These are phyloP conservation scores for Kregervanrija pseudodelftensis DNA, from an alignment of 805 yeast genomes.

Conservation along the genomic window DNA sequence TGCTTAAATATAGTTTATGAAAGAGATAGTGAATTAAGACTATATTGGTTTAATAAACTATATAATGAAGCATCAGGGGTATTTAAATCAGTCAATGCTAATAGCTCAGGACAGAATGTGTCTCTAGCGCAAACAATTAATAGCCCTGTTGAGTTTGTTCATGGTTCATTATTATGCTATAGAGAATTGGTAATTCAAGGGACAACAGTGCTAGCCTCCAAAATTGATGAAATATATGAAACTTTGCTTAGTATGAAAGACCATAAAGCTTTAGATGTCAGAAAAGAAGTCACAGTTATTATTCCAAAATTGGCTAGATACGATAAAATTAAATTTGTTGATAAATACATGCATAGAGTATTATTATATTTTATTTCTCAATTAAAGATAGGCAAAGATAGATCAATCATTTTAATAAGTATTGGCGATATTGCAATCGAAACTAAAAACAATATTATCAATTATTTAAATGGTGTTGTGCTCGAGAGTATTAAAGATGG, in stretches of 20 bases:
- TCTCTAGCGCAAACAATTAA: conserved; percentile 6
- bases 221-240: conserved; percentile 72
- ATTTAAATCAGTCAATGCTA: conserved; percentile 15
- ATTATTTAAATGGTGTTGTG: conserved; percentile 85
- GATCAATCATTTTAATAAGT: conserved; percentile 66
- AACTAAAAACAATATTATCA: conserved; percentile 77
- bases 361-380: conserved; percentile 71
- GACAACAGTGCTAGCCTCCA: conserved; percentile 64
- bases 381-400: conserved; percentile 64
- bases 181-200: conserved; percentile 68
- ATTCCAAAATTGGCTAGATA: conserved; percentile 79
- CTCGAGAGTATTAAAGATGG: conserved; percentile 79
- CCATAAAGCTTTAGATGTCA: conserved; percentile 64
- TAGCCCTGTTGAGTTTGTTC: conserved; percentile 59
- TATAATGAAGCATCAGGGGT: conserved; percentile 27
- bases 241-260: conserved; percentile 68
- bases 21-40: conserved; percentile 64
- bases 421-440: conserved; percentile 79
- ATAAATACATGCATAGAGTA: conserved; percentile 72
- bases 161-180: conserved; percentile 78
- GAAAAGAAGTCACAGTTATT: conserved; percentile 79
- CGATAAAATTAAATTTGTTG: conserved; percentile 68
- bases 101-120: background rate
- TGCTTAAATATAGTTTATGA: conserved; percentile 75
- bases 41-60: conserved; percentile 67